phyloP scores from a whole-genome alignment of 805 yeast genomes.

The Tetrapisispora nanseiensis region DNA sequence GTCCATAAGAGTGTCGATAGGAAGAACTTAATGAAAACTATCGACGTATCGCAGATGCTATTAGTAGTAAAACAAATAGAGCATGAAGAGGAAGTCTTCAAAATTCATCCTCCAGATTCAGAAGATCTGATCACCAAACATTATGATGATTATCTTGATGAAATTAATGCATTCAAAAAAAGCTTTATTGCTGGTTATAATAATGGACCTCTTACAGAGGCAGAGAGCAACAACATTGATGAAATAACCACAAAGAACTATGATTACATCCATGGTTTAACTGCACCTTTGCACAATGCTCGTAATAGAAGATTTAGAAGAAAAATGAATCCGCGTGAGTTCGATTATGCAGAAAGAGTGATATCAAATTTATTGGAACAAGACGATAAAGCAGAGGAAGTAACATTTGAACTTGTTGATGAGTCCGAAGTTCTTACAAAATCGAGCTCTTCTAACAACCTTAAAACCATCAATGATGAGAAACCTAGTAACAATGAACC shows the following conservation, averaged over 20 bases:
- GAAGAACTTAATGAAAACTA: slow-evolving; percentile 77
- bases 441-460: slow-evolving; percentile 13
- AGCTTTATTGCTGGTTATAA: slow-evolving; percentile 17
- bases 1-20: slow-evolving; percentile 77
- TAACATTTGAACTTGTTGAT: slow-evolving; percentile 65
- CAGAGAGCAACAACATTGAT: slow-evolving; percentile 19
- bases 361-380: slow-evolving; percentile 66
- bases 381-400: slow-evolving; percentile 79
- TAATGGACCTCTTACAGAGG: slow-evolving; percentile 22
- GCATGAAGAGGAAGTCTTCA: slow-evolving; percentile 39
- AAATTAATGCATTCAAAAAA: slow-evolving; percentile 18
- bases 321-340: slow-evolving; percentile 56
- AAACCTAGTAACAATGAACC: neutral
- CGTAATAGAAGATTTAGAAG: slow-evolving; percentile 61
- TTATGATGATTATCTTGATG: slow-evolving; percentile 23
- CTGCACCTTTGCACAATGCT: slow-evolving; percentile 69
- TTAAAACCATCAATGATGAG: neutral
- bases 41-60: slow-evolving; percentile 80
- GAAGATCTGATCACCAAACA: slow-evolving; percentile 31
- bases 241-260: slow-evolving; percentile 20
- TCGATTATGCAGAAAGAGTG: slow-evolving; percentile 66
- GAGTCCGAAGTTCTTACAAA: slow-evolving; percentile 32
- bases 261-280: slow-evolving; percentile 64
- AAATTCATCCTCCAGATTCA: slow-evolving; percentile 34
- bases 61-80: slow-evolving; percentile 53